A percentile compares a stretch with the other conserved stretches of the same genome.
Evolutionary conservation across 371 early-diverging fungal genomes (phyloP).

Genomic region (Funneliformis caledonium): DNA sequence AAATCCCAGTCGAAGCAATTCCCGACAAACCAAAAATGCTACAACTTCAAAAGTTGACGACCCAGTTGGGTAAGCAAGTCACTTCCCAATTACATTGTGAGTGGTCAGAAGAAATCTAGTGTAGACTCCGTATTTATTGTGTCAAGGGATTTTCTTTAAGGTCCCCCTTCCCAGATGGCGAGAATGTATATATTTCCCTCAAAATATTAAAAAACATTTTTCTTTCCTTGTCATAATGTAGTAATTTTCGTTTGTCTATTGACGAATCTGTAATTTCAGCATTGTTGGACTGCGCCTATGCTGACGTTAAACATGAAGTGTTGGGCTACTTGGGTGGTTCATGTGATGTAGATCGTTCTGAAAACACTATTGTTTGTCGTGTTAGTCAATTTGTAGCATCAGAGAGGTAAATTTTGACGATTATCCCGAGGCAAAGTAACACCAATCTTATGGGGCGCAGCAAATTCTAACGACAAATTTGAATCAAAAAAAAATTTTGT

Average conservation of each 20-base stretch:
- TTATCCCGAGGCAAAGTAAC: not conserved
- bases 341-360: constrained; percentile 14
- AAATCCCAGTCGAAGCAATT: not conserved
- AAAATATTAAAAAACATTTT: not conserved
- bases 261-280: constrained; percentile 36
- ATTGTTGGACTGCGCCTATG: constrained; percentile 35
- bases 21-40: not conserved
- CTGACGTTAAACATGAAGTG: constrained; percentile 32
- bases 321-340: constrained; percentile 35
- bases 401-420: constrained; percentile 21
- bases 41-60: not conserved
- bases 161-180: not conserved
- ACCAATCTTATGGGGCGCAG: not conserved
- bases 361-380: constrained; percentile 26
- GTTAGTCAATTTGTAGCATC: constrained; percentile 34
- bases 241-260: constrained; percentile 31
- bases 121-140: constrained; percentile 9
- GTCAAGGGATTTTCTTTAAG: not conserved
- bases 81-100: constrained; percentile 42
- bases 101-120: constrained; percentile 25
- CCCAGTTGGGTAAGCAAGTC: constrained; percentile 40
- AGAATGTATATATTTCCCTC: not conserved
- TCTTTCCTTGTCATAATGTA: not conserved
- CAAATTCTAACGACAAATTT: not conserved
- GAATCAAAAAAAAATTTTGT: not conserved